Evolutionary conservation across 1,139 yeast species (phyloP).

Genomic region (Candida freyschussii): DNA sequence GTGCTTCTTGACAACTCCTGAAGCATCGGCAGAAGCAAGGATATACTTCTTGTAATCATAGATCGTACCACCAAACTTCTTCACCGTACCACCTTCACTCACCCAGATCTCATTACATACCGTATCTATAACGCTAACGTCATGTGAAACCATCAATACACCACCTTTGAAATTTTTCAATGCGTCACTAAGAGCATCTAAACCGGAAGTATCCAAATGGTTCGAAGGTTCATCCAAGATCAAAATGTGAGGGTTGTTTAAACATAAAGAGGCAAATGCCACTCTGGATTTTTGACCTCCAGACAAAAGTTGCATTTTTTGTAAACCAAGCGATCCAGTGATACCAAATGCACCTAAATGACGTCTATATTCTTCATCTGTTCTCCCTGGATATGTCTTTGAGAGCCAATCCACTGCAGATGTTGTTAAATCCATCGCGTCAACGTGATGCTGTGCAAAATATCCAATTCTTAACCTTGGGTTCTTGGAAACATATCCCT

Average conservation of each 20-base stretch:
- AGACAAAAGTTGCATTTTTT: conserved; percentile 82
- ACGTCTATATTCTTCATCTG: conserved; percentile 96
- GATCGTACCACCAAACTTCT: conserved; percentile 77
- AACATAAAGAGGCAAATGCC: conserved; percentile 92
- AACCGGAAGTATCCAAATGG: conserved; percentile 97
- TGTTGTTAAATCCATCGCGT: conserved; percentile 85
- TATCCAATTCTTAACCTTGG: conserved; percentile 90
- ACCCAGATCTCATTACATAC: conserved; percentile 96
- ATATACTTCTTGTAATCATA: conserved; percentile 88
- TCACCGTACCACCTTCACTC: conserved; percentile 78
- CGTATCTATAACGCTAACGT: conserved; percentile 79
- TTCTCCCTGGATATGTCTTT: conserved; percentile 80
- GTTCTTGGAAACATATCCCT: conserved; percentile 74
- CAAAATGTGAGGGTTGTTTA: conserved; percentile 86
- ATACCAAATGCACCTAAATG: conserved; percentile 97
- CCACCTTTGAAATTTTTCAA: conserved; percentile 88
- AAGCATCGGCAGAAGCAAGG: conserved; percentile 65
- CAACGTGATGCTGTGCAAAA: conserved; percentile 99
- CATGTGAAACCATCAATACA: conserved; percentile 95
- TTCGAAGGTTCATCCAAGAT: conserved; percentile 97
- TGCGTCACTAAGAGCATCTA: conserved; percentile 92
- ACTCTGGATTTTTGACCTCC: conserved; percentile 99
- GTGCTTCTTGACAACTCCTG: conserved; percentile 89
- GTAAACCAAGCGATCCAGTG: conserved; percentile 89
- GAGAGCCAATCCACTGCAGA: conserved; percentile 97